Conservation (phyloP, 306 rosid genomes). For the Rubus parviflorus region DNA sequence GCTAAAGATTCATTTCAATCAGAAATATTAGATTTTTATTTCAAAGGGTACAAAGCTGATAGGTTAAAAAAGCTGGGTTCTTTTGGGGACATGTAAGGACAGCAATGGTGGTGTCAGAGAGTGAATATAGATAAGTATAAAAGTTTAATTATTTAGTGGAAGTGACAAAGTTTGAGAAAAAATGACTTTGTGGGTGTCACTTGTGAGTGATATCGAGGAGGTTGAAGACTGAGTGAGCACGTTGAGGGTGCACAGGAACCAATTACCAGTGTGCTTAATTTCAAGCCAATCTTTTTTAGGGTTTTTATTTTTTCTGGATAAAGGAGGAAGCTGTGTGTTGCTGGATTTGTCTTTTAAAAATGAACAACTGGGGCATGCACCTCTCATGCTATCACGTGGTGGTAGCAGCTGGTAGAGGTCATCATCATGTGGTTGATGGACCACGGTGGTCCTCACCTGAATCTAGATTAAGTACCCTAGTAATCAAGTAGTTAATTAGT, state of each 20-base stretch:
- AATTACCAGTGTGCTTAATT: conserved; percentile 17
- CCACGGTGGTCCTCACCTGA: conserved; percentile 37
- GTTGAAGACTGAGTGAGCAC: conserved; percentile 38
- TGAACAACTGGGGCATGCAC: conserved; percentile 22
- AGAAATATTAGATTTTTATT: neutral
- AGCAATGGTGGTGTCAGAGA: conserved; percentile 50
- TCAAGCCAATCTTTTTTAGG: conserved; percentile 11
- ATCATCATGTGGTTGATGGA: conserved; percentile 34
- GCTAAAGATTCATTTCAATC: conserved; percentile 26
- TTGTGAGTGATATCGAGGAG: conserved; percentile 34
- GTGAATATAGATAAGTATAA: neutral
- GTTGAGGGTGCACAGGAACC: conserved; percentile 33
- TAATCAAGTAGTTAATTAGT: no score
- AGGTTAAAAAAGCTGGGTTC: neutral
- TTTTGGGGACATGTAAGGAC: conserved; percentile 37
- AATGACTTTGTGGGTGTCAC: neutral
- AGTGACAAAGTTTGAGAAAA: neutral
- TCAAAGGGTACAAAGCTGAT: neutral
- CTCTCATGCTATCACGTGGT: conserved; percentile 70
- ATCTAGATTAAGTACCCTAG: neutral
- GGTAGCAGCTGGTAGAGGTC: conserved; percentile 37
- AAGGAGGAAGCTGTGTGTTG: conserved; percentile 4
- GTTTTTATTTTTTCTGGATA: conserved; percentile 10
- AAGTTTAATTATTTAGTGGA: neutral
- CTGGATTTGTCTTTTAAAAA: conserved; percentile 1